Evolutionary conservation across 495 filamentous ascomycete genomes (phyloP).

Genomic region (Hyphodiscus hymeniophilus): DNA sequence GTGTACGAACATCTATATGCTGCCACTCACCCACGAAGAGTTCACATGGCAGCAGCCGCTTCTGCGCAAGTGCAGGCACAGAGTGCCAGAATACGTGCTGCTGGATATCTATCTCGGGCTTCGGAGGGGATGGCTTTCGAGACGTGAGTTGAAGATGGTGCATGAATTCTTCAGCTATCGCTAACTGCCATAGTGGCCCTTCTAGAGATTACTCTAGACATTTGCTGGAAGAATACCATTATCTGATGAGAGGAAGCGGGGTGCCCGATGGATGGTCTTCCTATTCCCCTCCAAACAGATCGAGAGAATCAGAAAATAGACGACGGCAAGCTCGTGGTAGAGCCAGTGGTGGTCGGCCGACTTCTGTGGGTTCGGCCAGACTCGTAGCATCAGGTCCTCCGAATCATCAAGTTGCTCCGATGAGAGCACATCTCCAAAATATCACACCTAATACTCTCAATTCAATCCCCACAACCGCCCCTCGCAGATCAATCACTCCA

Average conservation of each 20-base stretch:
- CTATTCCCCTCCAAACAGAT: constrained; percentile 2
- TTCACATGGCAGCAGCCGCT: neutral
- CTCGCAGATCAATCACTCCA: constrained; percentile 13
- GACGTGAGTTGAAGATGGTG: neutral
- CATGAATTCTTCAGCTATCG: too few relatives aligned
- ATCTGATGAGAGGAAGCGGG: neutral
- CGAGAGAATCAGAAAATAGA: constrained; percentile 13
- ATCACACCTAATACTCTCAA: neutral
- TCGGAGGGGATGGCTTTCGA: neutral
- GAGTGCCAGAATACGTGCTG: too few relatives aligned
- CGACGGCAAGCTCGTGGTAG: constrained; percentile 16
- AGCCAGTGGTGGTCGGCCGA: constrained; percentile 12
- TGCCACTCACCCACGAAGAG: too few relatives aligned
- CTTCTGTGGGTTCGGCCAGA: constrained; percentile 17
- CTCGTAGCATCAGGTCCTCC: neutral
- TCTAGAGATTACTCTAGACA: neutral
- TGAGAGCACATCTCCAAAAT: neutral
- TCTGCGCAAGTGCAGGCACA: neutral
- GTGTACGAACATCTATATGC: too few relatives aligned
- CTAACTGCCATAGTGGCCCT: too few relatives aligned
- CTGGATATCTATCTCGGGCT: neutral
- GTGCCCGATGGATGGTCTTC: constrained; percentile 11
- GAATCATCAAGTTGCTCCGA: constrained; percentile 1
- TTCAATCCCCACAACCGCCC: neutral
- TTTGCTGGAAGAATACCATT: constrained; percentile 9